A percentile compares a stretch with the other conserved stretches of the same genome.
Conservation (phyloP, 768 basidiomycete species). For the Nevesoporus exiguus region DNA sequence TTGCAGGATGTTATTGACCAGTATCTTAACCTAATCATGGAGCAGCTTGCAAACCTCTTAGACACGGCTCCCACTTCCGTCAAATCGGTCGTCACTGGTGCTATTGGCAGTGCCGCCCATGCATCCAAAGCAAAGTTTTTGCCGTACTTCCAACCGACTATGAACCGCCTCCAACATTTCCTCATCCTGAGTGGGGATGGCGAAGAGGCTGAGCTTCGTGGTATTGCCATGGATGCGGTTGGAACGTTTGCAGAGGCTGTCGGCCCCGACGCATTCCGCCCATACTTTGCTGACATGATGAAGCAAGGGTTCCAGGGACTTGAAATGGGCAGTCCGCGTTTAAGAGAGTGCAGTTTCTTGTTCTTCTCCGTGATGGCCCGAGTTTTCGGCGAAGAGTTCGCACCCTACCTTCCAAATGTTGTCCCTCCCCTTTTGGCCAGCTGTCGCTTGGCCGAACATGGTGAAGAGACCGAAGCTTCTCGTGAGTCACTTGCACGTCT, state of each 20-base stretch:
- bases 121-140: slow-evolving; percentile 88
- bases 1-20: slow-evolving; percentile 85
- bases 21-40: slow-evolving; percentile 94
- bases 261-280: slow-evolving; percentile 89
- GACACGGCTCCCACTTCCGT: slow-evolving; percentile 82
- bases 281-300: slow-evolving; percentile 97
- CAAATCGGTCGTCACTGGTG: slow-evolving; percentile 94
- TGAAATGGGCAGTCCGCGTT: slow-evolving; percentile 77
- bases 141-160: slow-evolving; percentile 92
- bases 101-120: slow-evolving; percentile 97
- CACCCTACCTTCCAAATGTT: slow-evolving; percentile 79
- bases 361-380: slow-evolving; percentile 99
- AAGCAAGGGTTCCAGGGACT: slow-evolving; percentile 88
- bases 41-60: slow-evolving; percentile 81
- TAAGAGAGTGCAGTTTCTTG: slow-evolving; percentile 94
- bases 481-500: slow-evolving; percentile 34
- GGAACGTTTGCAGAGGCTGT: slow-evolving; percentile 98
- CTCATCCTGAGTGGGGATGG: slow-evolving; percentile 80
- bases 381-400: slow-evolving; percentile 93
- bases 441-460: slow-evolving; percentile 79
- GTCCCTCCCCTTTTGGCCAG: slow-evolving; percentile 82
- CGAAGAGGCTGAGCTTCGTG: slow-evolving; percentile 91
- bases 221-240: slow-evolving; percentile 98
- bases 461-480: slow-evolving; percentile 47
- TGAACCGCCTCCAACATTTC: slow-evolving; percentile 86